These are phyloP conservation scores for Achaetomiella virescens DNA, from an alignment of 495 filamentous ascomycete genomes.

Conservation along the genomic window DNA sequence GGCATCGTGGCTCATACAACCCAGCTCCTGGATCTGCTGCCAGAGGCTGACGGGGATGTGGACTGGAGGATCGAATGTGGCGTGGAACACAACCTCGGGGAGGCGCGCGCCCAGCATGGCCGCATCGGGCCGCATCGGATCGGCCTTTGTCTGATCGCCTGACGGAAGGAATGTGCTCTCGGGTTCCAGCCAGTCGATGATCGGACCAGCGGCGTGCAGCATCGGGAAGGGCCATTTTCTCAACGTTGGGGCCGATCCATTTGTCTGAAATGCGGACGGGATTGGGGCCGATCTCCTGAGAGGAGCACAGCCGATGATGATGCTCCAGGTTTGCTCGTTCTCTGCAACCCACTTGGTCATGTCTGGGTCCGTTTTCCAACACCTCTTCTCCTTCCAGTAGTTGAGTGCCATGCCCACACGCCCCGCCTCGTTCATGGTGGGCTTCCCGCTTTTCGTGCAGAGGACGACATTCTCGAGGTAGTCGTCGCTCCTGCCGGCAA, in stretches of 20 bases:
- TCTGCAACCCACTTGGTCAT: slow-evolving; percentile 21
- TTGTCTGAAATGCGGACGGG: slow-evolving; percentile 57
- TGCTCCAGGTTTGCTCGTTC: slow-evolving; percentile 47
- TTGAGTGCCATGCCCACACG: slow-evolving; percentile 72
- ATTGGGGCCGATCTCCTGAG: slow-evolving; percentile 45
- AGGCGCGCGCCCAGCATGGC: slow-evolving; percentile 41
- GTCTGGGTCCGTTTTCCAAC: slow-evolving; percentile 29
- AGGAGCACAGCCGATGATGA: slow-evolving; percentile 57
- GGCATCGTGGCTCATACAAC: slow-evolving; percentile 43
- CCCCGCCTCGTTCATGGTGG: slow-evolving; percentile 66
- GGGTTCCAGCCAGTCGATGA: slow-evolving; percentile 65
- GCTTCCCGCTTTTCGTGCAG: slow-evolving; percentile 66
- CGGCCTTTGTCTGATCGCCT: slow-evolving; percentile 32
- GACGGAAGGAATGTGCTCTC: slow-evolving; percentile 39
- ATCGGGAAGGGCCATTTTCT: slow-evolving; percentile 40
- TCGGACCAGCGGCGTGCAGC: slow-evolving; percentile 33
- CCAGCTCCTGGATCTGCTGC: slow-evolving; percentile 57
- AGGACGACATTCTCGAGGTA: slow-evolving; percentile 49
- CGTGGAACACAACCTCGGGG: slow-evolving; percentile 75
- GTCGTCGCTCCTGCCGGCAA: slow-evolving; percentile 44
- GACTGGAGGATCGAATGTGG: slow-evolving; percentile 77
- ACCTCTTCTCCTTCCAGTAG: slow-evolving; percentile 72
- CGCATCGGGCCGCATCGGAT: slow-evolving; percentile 17
- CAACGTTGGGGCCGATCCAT: slow-evolving; percentile 59
- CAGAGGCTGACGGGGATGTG: slow-evolving; percentile 64